Conservation (phyloP, 371 early-diverging fungal genomes). For the Fennellomyces sp. region DNA sequence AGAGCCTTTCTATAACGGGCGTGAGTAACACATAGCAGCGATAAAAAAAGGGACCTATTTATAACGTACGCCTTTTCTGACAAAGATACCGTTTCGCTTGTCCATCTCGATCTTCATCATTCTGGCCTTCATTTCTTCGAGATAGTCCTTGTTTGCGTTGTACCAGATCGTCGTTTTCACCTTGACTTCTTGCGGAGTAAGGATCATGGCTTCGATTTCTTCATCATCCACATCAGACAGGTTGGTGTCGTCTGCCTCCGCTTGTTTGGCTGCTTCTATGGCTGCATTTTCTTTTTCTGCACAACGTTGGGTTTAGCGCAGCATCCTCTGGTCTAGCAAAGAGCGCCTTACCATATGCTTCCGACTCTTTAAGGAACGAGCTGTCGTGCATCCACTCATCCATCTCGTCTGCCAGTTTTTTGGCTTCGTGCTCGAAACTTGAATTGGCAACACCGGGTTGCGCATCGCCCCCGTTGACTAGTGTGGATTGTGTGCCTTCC, state of each 20-base stretch:
- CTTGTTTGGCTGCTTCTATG: background rate
- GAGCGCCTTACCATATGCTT: conserved; percentile 41
- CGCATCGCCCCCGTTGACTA: too few relatives aligned
- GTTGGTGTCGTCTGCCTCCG: conserved; percentile 18
- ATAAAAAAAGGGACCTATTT: background rate
- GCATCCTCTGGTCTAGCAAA: too few relatives aligned
- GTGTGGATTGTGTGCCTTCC: conserved; percentile 3
- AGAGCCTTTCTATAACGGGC: conserved; percentile 21
- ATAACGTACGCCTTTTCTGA: conserved; percentile 41
- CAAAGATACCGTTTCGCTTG: conserved; percentile 50
- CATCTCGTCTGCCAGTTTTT: conserved; percentile 48
- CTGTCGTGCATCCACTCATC: conserved; percentile 37
- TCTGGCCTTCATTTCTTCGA: conserved; percentile 73
- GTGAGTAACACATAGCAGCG: background rate
- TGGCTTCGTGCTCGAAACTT: too few relatives aligned
- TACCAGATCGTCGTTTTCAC: conserved; percentile 86
- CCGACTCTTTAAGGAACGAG: conserved; percentile 27
- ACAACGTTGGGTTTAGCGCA: too few relatives aligned
- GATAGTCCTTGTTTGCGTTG: conserved; percentile 83
- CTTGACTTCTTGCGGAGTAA: conserved; percentile 77
- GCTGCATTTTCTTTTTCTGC: conserved; percentile 27
- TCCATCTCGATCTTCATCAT: conserved; percentile 47
- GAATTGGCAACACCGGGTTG: conserved; percentile 16
- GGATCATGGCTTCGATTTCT: conserved; percentile 71
- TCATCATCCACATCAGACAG: conserved; percentile 79